Base-by-base conservation (phyloP, 495 filamentous ascomycete species). In the Geoglossum glabrum region DNA sequence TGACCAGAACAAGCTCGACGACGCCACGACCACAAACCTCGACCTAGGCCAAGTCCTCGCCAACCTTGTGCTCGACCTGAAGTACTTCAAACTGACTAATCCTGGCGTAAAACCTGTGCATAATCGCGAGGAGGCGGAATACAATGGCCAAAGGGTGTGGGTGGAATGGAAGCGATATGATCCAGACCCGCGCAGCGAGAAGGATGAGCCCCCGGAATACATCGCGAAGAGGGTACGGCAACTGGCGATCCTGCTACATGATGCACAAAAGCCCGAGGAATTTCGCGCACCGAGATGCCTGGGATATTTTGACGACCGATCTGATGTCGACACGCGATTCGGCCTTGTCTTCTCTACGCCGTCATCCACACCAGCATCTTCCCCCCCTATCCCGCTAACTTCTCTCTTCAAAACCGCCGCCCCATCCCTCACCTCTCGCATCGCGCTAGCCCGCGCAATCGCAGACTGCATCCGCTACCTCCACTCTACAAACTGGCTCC, bases 401-500 rank as follows among this genome's bases (percentile, higher is more conserved):
- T 11, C 7, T n/a, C 31, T 56, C 6, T 38, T 56, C 31, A 23
- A 56, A 15, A 45, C 31, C 23, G 8, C 3, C 1, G 19, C 28
- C 6, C 54, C 38, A 8, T 38, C 54, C 31, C 54, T 38, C 6
- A 45, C 38, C n/a, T 7, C 33, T 0, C 38, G 38, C n/a, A 38
- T 56, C 23, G 38, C n/a, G 2, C 28, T 56, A 1, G 54, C 54
- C 3, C 33, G n/a, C 19, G 26, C 31, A 38, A 56, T 56, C 26
- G 28, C 54, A 13, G 15, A 56, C 31, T 45, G 33, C 23, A 45
- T 56, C 54, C 54, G 31, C 21, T 59, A 62, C 43, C 65, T 81
- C 0, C 77, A 81, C 54, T 68, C 74, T 0, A 73, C 78, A 1
- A 74, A 76, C 54, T 81, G 76, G 77, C 63, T 80, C 27, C 78